phyloP scores from a whole-genome alignment of 805 yeast species.

The Jamesozyma spencerorum region DNA sequence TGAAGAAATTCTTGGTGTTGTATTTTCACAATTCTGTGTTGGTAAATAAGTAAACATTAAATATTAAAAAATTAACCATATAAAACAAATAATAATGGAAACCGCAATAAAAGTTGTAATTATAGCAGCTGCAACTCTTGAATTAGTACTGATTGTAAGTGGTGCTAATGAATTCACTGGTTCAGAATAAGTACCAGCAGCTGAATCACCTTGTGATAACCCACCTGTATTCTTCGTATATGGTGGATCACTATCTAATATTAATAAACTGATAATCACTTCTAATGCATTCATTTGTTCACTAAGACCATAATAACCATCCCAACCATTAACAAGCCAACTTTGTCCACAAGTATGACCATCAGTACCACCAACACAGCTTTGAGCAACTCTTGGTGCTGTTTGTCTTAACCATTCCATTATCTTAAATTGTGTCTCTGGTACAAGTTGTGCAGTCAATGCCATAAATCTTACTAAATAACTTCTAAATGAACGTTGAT shows the following conservation, averaged over 20 bases:
- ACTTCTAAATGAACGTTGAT: slow-evolving; percentile 84
- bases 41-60: slow-evolving; percentile 50
- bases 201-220: slow-evolving; percentile 51
- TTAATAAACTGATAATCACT: slow-evolving; percentile 34
- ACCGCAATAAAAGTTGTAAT: slow-evolving; percentile 47
- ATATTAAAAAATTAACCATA: slow-evolving; percentile 34
- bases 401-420: slow-evolving; percentile 35
- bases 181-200: slow-evolving; percentile 48
- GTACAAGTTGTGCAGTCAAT: slow-evolving; percentile 59
- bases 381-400: slow-evolving; percentile 62
- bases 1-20: slow-evolving; percentile 85
- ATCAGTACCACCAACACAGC: slow-evolving; percentile 81
- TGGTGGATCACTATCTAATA: slow-evolving; percentile 41
- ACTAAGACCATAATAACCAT: slow-evolving; percentile 70
- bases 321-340: slow-evolving; percentile 62
- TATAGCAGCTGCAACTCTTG: slow-evolving; percentile 57
- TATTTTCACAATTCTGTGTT: slow-evolving; percentile 86
- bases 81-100: slow-evolving; percentile 32
- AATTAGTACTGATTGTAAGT: slow-evolving; percentile 35
- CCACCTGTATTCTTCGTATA: slow-evolving; percentile 58
- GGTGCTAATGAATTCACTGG: slow-evolving; percentile 30
- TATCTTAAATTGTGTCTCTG: slow-evolving; percentile 32
- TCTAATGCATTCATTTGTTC: slow-evolving; percentile 85
- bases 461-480: slow-evolving; percentile 66
- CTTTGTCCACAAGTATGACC: slow-evolving; percentile 79